Percentiles rank a stretch among this genome's conserved stretches.
Evolutionary conservation across 306 rosid genomes (phyloP).

Genomic region (Crataegus laevigata): DNA sequence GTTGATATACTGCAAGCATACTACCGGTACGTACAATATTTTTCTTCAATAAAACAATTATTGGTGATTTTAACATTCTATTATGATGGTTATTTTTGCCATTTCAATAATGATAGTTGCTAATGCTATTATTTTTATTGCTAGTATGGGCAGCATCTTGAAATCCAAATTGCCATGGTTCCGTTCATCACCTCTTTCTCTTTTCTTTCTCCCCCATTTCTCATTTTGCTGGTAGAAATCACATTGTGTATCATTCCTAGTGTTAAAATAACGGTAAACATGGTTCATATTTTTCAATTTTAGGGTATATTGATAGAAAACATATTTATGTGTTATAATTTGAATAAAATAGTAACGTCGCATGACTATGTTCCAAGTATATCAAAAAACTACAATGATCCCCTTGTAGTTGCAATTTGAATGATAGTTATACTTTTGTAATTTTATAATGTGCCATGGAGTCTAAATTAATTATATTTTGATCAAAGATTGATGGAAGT

Average conservation of each 20-base stretch:
- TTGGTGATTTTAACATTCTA: neutral
- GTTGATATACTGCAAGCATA: conserved; percentile 27
- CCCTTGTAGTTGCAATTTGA: no score
- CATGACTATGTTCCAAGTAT: neutral
- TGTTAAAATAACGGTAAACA: no score
- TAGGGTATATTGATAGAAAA: neutral
- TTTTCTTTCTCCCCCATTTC: no score
- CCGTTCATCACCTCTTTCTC: no score
- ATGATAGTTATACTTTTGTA: no score
- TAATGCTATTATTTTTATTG: neutral
- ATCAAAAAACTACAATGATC: no score
- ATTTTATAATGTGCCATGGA: no score
- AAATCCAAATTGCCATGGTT: no score
- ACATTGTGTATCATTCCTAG: neutral
- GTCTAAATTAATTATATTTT: no score
- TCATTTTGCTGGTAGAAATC: neutral
- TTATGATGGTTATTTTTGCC: no score
- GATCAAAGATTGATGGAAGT: no score
- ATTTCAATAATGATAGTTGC: neutral
- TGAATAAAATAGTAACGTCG: neutral
- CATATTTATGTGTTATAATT: neutral
- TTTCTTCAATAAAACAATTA: neutral
- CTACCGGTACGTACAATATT: conserved; percentile 9
- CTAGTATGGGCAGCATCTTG: no score
- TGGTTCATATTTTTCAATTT: neutral